These are phyloP conservation scores for Lachnellula occidentalis DNA, from an alignment of 2,329 filamentous ascomycete species.

Conservation along the genomic window DNA sequence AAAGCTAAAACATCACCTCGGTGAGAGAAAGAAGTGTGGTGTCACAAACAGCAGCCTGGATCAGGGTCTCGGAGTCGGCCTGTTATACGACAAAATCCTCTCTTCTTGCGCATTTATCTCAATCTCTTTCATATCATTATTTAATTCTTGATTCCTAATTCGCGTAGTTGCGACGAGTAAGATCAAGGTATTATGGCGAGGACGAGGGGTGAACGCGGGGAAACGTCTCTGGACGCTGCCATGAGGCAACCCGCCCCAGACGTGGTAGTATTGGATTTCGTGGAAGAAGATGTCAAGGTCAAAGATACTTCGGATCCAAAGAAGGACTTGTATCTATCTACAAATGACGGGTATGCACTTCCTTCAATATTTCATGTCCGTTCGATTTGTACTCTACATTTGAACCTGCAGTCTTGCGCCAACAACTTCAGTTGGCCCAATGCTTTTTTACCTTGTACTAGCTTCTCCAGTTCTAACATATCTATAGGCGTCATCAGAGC, in stretches of 20 bases:
- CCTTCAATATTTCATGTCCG: background rate
- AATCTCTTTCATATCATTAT: background rate
- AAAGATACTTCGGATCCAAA: conserved; percentile 35
- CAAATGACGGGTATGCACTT: conserved; percentile 40
- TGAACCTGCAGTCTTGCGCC: conserved; percentile 8
- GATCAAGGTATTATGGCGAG: conserved; percentile 7
- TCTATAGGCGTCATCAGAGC: conserved; percentile 39
- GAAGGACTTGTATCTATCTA: conserved; percentile 45
- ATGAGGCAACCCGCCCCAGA: conserved; percentile 34
- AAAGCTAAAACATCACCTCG: background rate
- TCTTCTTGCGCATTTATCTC: conserved; percentile 1
- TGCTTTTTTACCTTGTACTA: background rate
- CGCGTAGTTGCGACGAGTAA: conserved; percentile 2
- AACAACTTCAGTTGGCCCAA: background rate
- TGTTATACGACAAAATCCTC: background rate
- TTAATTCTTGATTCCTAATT: background rate
- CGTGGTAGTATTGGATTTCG: conserved; percentile 36
- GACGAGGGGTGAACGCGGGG: conserved; percentile 6
- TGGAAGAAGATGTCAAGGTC: conserved; percentile 28
- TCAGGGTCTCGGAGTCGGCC: background rate
- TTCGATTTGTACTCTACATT: background rate
- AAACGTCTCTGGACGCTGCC: conserved; percentile 34
- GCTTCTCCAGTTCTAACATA: background rate
- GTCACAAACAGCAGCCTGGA: conserved; percentile 2
- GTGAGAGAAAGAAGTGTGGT: conserved; percentile 1